These are phyloP conservation scores for Dendrostoma leiphaemia DNA, from an alignment of 2,329 filamentous ascomycete species.

Conservation along the genomic window DNA sequence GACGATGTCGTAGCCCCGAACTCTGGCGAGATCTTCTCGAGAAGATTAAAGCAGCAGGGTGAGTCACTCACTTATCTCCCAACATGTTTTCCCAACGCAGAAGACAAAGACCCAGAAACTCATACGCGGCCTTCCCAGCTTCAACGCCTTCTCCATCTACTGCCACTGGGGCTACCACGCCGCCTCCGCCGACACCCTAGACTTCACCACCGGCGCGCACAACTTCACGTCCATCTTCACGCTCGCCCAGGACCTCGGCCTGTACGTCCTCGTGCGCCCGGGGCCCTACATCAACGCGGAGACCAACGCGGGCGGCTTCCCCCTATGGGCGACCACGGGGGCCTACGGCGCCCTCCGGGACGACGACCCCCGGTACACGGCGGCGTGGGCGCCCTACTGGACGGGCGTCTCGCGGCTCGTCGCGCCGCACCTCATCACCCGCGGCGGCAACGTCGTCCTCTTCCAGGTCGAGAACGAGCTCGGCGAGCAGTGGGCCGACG, in stretches of 20 bases:
- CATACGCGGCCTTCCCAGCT: constrained; percentile 23
- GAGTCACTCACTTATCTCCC: constrained; percentile 5
- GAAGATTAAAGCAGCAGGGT: constrained; percentile 41
- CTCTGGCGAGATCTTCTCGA: constrained; percentile 41
- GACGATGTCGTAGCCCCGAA: constrained; percentile 25
- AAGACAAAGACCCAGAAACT: background rate
- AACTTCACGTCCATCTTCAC: constrained; percentile 51
- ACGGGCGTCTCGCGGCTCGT: constrained; percentile 48
- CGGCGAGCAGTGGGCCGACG: constrained; percentile 40
- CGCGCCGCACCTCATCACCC: constrained; percentile 52
- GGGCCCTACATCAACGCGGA: constrained; percentile 66
- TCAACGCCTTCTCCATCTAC: constrained; percentile 43
- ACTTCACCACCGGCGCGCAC: constrained; percentile 52
- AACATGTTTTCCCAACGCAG: background rate
- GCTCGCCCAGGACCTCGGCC: constrained; percentile 50
- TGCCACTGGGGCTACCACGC: constrained; percentile 41
- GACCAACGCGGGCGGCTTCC: constrained; percentile 60
- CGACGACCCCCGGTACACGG: constrained; percentile 50
- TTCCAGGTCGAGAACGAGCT: constrained; percentile 60
- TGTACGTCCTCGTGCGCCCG: constrained; percentile 55
- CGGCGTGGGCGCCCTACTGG: constrained; percentile 54
- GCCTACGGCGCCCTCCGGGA: constrained; percentile 52
- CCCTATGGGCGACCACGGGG: constrained; percentile 61
- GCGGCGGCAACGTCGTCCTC: constrained; percentile 54
- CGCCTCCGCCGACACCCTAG: constrained; percentile 31